Evolutionary conservation across 352 stramenopile species (phyloP), one percentile per base, ranked within the genome.

Genomic region (Lagenidium sp.): DNA sequence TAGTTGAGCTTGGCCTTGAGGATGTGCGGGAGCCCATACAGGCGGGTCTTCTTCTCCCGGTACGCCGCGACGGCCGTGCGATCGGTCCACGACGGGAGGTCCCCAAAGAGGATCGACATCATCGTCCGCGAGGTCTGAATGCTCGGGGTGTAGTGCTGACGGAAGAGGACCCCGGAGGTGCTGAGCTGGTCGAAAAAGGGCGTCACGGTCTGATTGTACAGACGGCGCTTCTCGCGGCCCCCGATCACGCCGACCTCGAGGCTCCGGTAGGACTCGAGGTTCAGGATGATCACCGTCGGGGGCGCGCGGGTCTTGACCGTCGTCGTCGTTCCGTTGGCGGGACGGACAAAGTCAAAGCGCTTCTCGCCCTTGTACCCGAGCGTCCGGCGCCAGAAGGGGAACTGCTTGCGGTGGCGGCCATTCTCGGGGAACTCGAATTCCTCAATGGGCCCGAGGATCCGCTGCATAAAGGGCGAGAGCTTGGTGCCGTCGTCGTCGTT

Each of bases 121-220:
- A 55, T 18, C 22, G 47, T 44, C 7, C 47, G 47, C 8, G 47
- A 50, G n/a, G 41, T 47, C 47, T 55, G 47, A 0, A 55, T n/a
- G 12, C 37, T 21, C 22, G 36, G 46, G 10, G 46, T 53, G 37
- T 53, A 55, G 25, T 49, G 47, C 39, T 55, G 2, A 22, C 23
- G 24, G 40, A 50, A 55, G 3, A 47, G 31, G 20, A 55, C 26
- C 15, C 41, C 41, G 4, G 16, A 21, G 2, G n/a, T 22, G 16
- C 11, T 28, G 23, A 47, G 35, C 25, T 16, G 11, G 40, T 55
- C 47, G 34, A 55, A 49, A 7, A 41, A 41, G 5, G 47, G 47
- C 13, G 47, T 55, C 22, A 40, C 39, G 4, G 40, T 44, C 40
- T 47, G 31, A 36, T 44, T 44, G 20, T 42, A 44, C 31, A 30